Percentiles rank a stretch among this genome's conserved stretches.
Conservation (phyloP, 768 basidiomycete genomes). For the Tricholoma saponaceum region DNA sequence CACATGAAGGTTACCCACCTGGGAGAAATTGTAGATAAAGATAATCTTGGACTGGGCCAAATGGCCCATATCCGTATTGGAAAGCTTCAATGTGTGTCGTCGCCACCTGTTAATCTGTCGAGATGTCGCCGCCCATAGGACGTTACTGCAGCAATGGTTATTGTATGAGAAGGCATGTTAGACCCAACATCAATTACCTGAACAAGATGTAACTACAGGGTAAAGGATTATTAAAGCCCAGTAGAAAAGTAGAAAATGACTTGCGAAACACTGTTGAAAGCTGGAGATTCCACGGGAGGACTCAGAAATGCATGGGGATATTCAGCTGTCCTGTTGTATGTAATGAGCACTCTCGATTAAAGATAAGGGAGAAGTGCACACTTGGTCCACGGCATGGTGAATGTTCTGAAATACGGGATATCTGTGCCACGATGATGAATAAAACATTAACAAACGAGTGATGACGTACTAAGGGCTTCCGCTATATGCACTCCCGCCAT, state of each 20-base stretch:
- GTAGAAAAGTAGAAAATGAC: conserved; percentile 14
- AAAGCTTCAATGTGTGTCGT: conserved; percentile 42
- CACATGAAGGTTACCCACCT: conserved; percentile 23
- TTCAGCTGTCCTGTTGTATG: conserved; percentile 39
- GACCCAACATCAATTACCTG: conserved; percentile 32
- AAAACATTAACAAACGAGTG: background rate
- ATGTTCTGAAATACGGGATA: conserved; percentile 64
- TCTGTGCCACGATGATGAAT: conserved; percentile 23
- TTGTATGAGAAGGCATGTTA: background rate
- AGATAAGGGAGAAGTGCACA: conserved; percentile 18
- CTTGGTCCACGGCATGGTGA: conserved; percentile 64
- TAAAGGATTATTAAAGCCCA: background rate
- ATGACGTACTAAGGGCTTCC: conserved; percentile 50
- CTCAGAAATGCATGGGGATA: conserved; percentile 65
- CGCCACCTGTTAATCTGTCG: conserved; percentile 67
- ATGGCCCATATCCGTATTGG: conserved; percentile 55
- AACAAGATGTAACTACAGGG: conserved; percentile 51
- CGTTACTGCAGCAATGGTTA: conserved; percentile 33
- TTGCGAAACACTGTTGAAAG: conserved; percentile 57
- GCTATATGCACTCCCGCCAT: conserved; percentile 74
- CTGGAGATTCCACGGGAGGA: conserved; percentile 58
- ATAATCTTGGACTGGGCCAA: conserved; percentile 56
- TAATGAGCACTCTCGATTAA: background rate
- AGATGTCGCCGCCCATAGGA: conserved; percentile 65
- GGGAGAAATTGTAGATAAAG: conserved; percentile 68